Evolutionary conservation across 2,329 filamentous ascomycete species (phyloP).

Genomic region (Diplocarpon rosae): DNA sequence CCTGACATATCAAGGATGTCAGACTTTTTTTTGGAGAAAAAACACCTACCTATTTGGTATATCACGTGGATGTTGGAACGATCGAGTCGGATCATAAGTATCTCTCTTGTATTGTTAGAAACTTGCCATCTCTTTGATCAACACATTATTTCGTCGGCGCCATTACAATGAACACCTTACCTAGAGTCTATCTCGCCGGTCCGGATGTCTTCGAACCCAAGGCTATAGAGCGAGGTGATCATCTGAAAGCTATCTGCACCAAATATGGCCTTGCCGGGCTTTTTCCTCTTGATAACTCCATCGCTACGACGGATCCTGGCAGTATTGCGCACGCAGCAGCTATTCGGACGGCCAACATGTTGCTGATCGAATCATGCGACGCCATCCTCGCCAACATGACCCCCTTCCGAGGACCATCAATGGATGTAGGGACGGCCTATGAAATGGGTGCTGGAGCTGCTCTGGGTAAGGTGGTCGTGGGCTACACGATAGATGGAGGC

Average conservation of each 20-base stretch:
- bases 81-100: not conserved
- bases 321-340: conserved; percentile 11
- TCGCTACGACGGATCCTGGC: conserved; percentile 6
- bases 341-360: conserved; percentile 19
- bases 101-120: too few relatives aligned
- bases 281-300: conserved; percentile 19
- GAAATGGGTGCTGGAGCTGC: conserved; percentile 21
- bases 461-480: conserved; percentile 17
- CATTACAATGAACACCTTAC: not conserved
- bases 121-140: too few relatives aligned
- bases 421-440: conserved; percentile 22
- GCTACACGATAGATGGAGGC: conserved; percentile 13
- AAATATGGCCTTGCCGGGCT: conserved; percentile 13
- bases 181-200: conserved; percentile 20
- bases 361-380: conserved; percentile 14
- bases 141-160: not conserved
- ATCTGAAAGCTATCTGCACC: conserved; percentile 15
- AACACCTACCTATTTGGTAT: not conserved
- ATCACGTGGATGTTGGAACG: not conserved
- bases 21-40: too few relatives aligned
- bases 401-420: conserved; percentile 18
- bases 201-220: conserved; percentile 19
- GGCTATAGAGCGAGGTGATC: conserved; percentile 11
- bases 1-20: too few relatives aligned
- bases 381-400: conserved; percentile 20